Percentiles rank a stretch among this genome's conserved stretches.
These are phyloP conservation scores for Solanum virginianum DNA, from an alignment of 257 asterid genomes.

Conservation along the genomic window DNA sequence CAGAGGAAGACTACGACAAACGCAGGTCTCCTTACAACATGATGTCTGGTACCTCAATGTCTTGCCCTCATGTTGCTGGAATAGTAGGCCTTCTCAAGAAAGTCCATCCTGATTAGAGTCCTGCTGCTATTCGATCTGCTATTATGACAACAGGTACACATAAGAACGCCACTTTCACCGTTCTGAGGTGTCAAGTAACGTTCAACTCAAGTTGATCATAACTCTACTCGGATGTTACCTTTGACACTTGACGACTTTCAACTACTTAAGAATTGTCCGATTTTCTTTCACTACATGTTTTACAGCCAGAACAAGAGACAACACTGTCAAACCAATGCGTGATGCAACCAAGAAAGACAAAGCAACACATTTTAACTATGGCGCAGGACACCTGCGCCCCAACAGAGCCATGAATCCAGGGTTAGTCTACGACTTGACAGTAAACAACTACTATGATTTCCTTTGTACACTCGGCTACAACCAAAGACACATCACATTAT, in stretches of 20 bases:
- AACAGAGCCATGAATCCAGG: slow-evolving; percentile 59
- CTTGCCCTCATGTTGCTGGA: slow-evolving; percentile 69
- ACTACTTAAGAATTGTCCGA: not conserved
- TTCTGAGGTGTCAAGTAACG: not conserved
- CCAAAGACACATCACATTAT: not conserved
- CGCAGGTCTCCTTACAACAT: slow-evolving; percentile 16
- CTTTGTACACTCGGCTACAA: slow-evolving; percentile 54
- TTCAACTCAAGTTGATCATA: not conserved
- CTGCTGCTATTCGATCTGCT: slow-evolving; percentile 55
- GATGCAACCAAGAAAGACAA: not conserved
- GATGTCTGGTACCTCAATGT: slow-evolving; percentile 46
- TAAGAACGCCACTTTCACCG: not conserved
- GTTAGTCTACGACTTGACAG: slow-evolving; percentile 40
- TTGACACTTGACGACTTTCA: not conserved
- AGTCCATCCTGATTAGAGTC: slow-evolving; percentile 53
- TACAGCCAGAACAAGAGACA: slow-evolving; percentile 40
- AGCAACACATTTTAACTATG: slow-evolving; percentile 34
- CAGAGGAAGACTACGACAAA: slow-evolving; percentile 3
- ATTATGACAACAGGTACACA: slow-evolving; percentile 38
- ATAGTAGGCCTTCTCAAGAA: slow-evolving; percentile 39
- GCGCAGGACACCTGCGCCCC: slow-evolving; percentile 49
- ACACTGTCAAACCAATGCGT: slow-evolving; percentile 18
- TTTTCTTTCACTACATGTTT: not conserved
- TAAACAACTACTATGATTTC: slow-evolving; percentile 35
- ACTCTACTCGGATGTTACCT: not conserved